These are phyloP conservation scores for Dactylellina cionopaga DNA, from an alignment of 2,329 filamentous ascomycete species.

Conservation along the genomic window DNA sequence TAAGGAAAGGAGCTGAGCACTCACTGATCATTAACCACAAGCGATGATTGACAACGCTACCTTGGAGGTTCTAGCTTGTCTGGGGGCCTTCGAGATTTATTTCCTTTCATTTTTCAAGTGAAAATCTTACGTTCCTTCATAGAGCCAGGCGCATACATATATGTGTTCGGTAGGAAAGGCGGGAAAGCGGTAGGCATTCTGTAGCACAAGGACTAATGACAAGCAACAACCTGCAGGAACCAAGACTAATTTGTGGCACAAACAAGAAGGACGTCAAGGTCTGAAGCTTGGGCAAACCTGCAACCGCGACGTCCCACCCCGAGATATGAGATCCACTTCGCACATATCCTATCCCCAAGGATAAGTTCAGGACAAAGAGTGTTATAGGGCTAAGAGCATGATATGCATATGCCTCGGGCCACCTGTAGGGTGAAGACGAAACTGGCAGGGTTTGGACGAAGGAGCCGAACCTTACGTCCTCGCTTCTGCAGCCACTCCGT, in stretches of 20 bases:
- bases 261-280: conserved; percentile 29
- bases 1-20: conserved; percentile 20
- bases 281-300: conserved; percentile 7
- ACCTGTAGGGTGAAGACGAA: conserved; percentile 16
- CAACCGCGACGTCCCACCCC: neutral
- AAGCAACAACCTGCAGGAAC: conserved; percentile 38
- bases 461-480: conserved; percentile 25
- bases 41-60: conserved; percentile 13
- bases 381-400: conserved; percentile 12
- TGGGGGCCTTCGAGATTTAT: too few relatives aligned
- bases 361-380: neutral
- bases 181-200: conserved; percentile 14
- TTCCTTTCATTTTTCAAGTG: neutral
- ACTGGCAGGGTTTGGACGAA: conserved; percentile 31
- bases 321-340: neutral
- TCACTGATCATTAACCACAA: neutral
- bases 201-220: conserved; percentile 18
- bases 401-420: conserved; percentile 27
- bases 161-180: too few relatives aligned
- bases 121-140: too few relatives aligned
- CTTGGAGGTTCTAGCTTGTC: conserved; percentile 3
- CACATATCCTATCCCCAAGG: conserved; percentile 17
- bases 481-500: conserved; percentile 47
- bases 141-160: too few relatives aligned
- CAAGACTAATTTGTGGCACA: conserved; percentile 30